These are phyloP conservation scores for Leptographium lundbergii DNA, from an alignment of 2,329 filamentous ascomycete genomes.

Conservation along the genomic window DNA sequence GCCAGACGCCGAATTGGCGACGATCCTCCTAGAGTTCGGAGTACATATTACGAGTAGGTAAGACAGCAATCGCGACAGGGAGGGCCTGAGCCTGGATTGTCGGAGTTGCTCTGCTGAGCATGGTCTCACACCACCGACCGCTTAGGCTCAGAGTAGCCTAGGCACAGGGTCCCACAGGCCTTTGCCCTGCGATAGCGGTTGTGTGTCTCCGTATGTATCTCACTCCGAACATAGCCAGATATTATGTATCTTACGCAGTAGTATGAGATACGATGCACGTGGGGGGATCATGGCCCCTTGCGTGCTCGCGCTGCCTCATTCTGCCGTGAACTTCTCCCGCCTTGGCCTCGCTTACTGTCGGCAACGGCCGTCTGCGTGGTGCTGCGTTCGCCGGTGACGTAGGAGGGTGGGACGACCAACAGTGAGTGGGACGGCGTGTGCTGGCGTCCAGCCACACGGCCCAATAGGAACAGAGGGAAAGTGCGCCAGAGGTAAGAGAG, in stretches of 20 bases:
- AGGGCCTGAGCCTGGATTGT: neutral
- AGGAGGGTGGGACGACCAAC: neutral
- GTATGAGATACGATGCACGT: neutral
- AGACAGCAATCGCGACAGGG: neutral
- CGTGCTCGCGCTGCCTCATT: neutral
- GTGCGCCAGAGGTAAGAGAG: neutral
- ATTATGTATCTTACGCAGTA: too few species aligned
- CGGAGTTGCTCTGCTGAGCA: neutral
- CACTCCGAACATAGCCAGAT: too few species aligned
- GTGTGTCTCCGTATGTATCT: neutral
- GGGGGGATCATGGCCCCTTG: neutral
- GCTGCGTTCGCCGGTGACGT: neutral
- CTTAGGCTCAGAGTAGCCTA: neutral
- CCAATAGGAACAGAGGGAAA: neutral
- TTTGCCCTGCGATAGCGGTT: neutral
- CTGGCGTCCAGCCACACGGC: neutral
- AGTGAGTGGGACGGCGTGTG: neutral
- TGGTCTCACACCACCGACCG: neutral
- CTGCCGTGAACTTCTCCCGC: neutral
- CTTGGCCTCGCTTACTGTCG: neutral
- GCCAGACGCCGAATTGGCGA: neutral
- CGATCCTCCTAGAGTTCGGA: too few species aligned
- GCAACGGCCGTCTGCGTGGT: neutral
- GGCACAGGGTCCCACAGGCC: neutral
- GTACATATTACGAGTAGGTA: too few species aligned